Conservation (phyloP, 2,329 filamentous ascomycete genomes). For the Trichoderma gracile region DNA sequence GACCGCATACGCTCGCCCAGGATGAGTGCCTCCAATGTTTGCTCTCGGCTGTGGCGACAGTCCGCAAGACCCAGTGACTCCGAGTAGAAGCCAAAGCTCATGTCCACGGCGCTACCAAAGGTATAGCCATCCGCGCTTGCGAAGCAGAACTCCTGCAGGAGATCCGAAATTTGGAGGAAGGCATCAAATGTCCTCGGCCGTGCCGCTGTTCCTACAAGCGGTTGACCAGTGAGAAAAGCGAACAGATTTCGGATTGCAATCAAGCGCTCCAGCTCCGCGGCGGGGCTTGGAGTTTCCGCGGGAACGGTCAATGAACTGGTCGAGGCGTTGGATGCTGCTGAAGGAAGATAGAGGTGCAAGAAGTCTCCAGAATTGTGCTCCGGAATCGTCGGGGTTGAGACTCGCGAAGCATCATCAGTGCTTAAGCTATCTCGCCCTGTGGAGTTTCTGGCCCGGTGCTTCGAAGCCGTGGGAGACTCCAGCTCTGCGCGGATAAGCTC, state of each 20-base stretch:
- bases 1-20: constrained; percentile 85
- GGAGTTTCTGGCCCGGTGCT: constrained; percentile 48
- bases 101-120: constrained; percentile 60
- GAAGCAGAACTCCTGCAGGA: constrained; percentile 61
- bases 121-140: constrained; percentile 56
- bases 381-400: constrained; percentile 42
- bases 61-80: constrained; percentile 77
- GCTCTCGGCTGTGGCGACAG: constrained; percentile 78
- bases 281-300: constrained; percentile 34
- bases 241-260: constrained; percentile 65
- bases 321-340: constrained; percentile 40
- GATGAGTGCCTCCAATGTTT: constrained; percentile 86
- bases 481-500: constrained; percentile 53
- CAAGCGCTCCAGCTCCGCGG: constrained; percentile 53
- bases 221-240: constrained; percentile 64
- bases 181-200: constrained; percentile 56
- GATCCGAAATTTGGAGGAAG: constrained; percentile 54
- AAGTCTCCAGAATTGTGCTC: constrained; percentile 42
- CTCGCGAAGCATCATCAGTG: constrained; percentile 51
- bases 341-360: constrained; percentile 56
- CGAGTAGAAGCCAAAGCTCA: constrained; percentile 73
- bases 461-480: constrained; percentile 36
- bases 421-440: constrained; percentile 50
- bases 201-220: constrained; percentile 58
- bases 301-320: constrained; percentile 38